A percentile compares a stretch with the other conserved stretches of the same genome.
Evolutionary conservation across 176 grass and related monocot genomes (phyloP).

Genomic region (Phyllostachys edulis): DNA sequence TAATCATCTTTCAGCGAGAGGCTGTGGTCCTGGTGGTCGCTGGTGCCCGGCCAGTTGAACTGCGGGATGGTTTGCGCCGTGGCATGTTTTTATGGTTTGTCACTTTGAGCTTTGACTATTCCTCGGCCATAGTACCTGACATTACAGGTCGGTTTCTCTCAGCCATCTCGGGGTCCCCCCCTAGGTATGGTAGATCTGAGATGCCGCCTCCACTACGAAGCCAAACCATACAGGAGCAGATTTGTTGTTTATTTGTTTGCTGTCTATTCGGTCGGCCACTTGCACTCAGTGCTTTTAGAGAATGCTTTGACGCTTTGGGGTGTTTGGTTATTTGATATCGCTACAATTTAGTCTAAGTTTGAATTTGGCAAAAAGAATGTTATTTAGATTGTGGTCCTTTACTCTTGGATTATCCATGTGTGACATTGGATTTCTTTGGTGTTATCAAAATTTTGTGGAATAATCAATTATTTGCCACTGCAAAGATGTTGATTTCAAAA

Average conservation of each 20-base stretch:
- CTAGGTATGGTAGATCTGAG: slow-evolving; percentile 40
- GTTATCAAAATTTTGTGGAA: no score
- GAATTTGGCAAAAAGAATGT: no score
- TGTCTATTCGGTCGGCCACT: slow-evolving; percentile 28
- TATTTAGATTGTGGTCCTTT: no score
- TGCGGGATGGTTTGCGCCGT: slow-evolving; percentile 29
- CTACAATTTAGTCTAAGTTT: no score
- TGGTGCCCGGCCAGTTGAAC: slow-evolving; percentile 34
- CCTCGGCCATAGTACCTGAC: slow-evolving; percentile 4
- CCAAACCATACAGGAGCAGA: slow-evolving; percentile 26
- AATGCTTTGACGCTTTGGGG: not conserved
- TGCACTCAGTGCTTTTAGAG: not conserved
- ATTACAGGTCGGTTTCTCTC: slow-evolving; percentile 41
- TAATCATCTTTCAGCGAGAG: slow-evolving; percentile 9
- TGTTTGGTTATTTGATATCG: no score
- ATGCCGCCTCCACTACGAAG: slow-evolving; percentile 29
- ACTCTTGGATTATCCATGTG: no score
- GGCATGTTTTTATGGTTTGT: slow-evolving; percentile 22
- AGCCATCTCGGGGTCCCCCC: slow-evolving; percentile 40
- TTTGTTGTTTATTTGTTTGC: slow-evolving; percentile 48
- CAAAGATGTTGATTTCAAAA: no score
- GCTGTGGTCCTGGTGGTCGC: slow-evolving; percentile 13
- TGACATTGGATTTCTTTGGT: no score
- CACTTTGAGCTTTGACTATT: slow-evolving; percentile 7
- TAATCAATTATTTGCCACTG: no score